Base-by-base conservation (phyloP, 352 stramenopile genomes). In the Phytophthora syringae region DNA sequence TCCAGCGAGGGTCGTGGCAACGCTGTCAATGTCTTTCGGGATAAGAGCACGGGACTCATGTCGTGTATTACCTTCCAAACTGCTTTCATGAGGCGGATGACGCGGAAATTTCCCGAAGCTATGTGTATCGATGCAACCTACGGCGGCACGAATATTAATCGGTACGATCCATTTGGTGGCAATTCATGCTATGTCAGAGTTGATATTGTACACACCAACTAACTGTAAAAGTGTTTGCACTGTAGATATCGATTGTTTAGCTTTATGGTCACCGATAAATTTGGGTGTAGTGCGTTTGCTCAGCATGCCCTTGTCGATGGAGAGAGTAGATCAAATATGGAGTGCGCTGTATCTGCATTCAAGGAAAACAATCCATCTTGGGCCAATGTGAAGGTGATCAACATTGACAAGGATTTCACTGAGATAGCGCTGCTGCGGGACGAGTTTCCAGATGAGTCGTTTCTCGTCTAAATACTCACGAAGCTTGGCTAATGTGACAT, bases 21-120 rank as follows among this genome's bases (percentile, higher is more conserved):
- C 25, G 51, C 27, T 12, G 60, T 63, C 7, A 62, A 58, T 24
- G 25, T 63, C 0, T 68, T 62, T 10, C n/a, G 36, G 3, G 60
- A 62, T 34, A 25, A 21, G 0, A 22, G 5, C 0, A 52, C 36
- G 1, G 1, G 18, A 0, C 22, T 50, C 1, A 68, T 36, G 16
- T 25, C 15, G 1, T 63, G 52, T 18, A 68, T 68, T n/a, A 54
- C 44, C 6, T 58, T 63, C 24, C 52, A 68, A 36, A 68, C 36
- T 0, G 34, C 22, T 18, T 20, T 37, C 12, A 56, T 64, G 36
- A 16, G 55, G 5, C 7, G 45, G 6, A 56, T 64, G 24, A 44
- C 45, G 9, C 45, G 45, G 3, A 66, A 60, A 32, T 60, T 67
- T 51, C 50, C 59, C 18, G 59, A 60, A 28, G 49, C 20, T 3